Base-by-base conservation (phyloP, 129 eudicot genomes). In the Chrysanthemum seticuspe region DNA sequence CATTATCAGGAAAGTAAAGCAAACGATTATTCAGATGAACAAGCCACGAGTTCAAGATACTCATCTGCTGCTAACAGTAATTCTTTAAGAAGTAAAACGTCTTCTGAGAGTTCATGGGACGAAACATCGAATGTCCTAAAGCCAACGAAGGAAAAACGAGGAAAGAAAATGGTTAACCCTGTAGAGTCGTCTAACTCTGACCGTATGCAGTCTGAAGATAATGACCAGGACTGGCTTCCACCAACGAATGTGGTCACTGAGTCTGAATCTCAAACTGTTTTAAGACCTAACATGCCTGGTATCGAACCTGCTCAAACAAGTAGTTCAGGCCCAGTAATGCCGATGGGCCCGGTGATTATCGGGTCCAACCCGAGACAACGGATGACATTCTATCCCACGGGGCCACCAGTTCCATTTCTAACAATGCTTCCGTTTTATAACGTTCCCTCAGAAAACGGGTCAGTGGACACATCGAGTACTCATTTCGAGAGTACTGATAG, bases 101-200 rank as follows among this genome's bases (percentile, higher is more conserved):
- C 99, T 6, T 90, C 96, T 0, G 99, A 94, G 82, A 85, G 93
- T 83, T 94, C 97, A 10, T 86, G 91, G 97, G 99, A 94, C 70
- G 98, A 89, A 65, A 77, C 86, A 6, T 81, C 89, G 12, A 78
- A 81, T 34, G 72, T 55, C 48, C 55, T 85, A n/a, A 90, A 83
- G 82, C 76, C 87, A 68, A 73, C 84, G 4, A 87, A 81, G 70
- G 96, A 88, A 72, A 88, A 80, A 79, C 72, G 93, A 44, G 99
- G 89, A 52, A 90, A 87, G 75, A 90, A 84, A 74, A 49, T 56
- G 11, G 71, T 70, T 36, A 62, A 29, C 29, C 6, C 72, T 51
- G 49, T 77, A 19, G 86, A 87, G 29, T 70, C 85, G 36, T 58
- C 80, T 72, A 63, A 40, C 47, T 40, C 47, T 40, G 47, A 40